Evolutionary conservation across 352 stramenopile genomes (phyloP).

Genomic region (Phytopythium montanum): DNA sequence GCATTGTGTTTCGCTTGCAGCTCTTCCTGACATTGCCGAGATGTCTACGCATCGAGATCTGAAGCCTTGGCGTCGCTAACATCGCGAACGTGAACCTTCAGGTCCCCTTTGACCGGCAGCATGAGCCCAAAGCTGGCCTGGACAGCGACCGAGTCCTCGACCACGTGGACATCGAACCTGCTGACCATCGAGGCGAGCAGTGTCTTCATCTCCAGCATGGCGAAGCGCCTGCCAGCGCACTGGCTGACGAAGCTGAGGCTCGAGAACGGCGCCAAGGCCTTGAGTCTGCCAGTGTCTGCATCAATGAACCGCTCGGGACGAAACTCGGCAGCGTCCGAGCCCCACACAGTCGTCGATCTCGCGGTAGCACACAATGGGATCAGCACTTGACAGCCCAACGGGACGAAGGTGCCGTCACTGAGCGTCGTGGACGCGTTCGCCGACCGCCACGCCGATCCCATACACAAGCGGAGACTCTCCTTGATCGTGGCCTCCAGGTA

Average conservation of each 20-base stretch:
- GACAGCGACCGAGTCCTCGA: constrained; percentile 29
- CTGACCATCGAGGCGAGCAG: constrained; percentile 40
- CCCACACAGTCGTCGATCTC: constrained; percentile 51
- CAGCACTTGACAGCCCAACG: constrained; percentile 35
- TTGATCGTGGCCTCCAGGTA: constrained; percentile 53
- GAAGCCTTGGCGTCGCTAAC: too few relatives aligned
- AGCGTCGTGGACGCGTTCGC: constrained; percentile 43
- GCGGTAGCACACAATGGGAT: constrained; percentile 54
- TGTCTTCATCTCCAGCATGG: constrained; percentile 72
- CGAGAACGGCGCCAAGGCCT: constrained; percentile 36
- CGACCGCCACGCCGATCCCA: constrained; percentile 33
- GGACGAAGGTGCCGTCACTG: constrained; percentile 65
- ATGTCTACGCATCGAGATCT: too few relatives aligned
- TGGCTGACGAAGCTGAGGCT: constrained; percentile 66
- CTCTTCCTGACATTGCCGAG: too few relatives aligned
- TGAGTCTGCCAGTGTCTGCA: constrained; percentile 22
- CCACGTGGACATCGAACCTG: constrained; percentile 39
- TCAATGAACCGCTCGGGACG: constrained; percentile 61
- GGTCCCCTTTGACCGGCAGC: constrained; percentile 29
- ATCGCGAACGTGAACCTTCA: constrained; percentile 20
- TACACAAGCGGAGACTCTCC: constrained; percentile 65
- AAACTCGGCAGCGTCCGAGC: constrained; percentile 41
- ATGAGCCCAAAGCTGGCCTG: constrained; percentile 33
- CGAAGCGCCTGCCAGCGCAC: constrained; percentile 61
- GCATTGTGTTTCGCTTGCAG: too few relatives aligned